phyloP scores from a whole-genome alignment of 179 eudicot genomes.

The Silene coronaria region DNA sequence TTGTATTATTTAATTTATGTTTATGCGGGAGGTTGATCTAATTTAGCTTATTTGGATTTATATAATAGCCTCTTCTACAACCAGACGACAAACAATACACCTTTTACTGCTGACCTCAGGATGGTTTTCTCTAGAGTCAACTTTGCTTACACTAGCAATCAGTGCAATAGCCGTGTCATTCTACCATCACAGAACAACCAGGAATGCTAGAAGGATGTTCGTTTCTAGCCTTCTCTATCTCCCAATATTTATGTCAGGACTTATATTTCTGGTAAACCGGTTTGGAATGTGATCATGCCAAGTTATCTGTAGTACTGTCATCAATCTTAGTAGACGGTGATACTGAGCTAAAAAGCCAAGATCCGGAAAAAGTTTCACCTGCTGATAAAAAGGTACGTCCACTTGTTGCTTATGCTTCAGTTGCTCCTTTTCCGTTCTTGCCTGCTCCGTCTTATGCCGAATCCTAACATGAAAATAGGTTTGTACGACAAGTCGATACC shows the following conservation, averaged over 20 bases:
- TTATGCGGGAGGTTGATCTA: too few species aligned
- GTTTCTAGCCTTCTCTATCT: constrained; percentile 94
- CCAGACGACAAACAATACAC: too few species aligned
- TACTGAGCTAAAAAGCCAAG: constrained; percentile 15
- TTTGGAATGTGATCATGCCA: constrained; percentile 24
- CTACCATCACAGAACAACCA: constrained; percentile 56
- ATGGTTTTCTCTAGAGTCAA: constrained; percentile 91
- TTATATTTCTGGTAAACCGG: constrained; percentile 48
- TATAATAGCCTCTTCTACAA: too few species aligned
- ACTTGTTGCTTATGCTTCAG: constrained; percentile 92
- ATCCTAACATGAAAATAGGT: constrained; percentile 15
- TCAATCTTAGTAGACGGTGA: constrained; percentile 22
- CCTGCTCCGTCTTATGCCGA: constrained; percentile 62
- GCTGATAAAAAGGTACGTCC: constrained; percentile 35
- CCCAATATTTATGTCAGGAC: constrained; percentile 93
- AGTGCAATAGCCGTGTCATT: constrained; percentile 64
- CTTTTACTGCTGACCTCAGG: constrained; percentile 92
- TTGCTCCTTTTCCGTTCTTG: constrained; percentile 91
- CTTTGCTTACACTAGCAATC: constrained; percentile 71
- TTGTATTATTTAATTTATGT: too few species aligned
- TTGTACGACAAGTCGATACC: too few species aligned
- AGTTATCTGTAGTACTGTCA: constrained; percentile 13
- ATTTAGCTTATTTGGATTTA: too few species aligned
- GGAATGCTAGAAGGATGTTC: constrained; percentile 85
- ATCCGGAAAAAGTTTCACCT: constrained; percentile 18